Base-by-base conservation (phyloP, 305 asterid species). In the Lippia alba region DNA sequence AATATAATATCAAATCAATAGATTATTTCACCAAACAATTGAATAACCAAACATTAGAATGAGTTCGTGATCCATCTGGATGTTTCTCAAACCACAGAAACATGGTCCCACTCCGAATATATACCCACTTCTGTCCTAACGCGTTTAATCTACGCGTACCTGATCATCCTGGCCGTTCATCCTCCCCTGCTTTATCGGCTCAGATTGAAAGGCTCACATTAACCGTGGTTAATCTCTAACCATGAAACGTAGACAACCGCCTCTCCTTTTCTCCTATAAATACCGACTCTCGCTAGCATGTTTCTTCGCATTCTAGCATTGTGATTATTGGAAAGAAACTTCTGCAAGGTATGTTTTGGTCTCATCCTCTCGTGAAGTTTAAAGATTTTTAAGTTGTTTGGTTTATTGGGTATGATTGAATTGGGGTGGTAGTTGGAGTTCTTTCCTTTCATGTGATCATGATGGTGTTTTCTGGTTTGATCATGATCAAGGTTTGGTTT, bases 291-390 rank as follows among this genome's bases (percentile, higher is more conserved):
- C 9, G 8, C n/a, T 64, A 49, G 15, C 0, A 3, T 5, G 49
- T 15, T 15, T 16, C 6, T 59, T 9, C 4, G 2, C 17, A 36
- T 36, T 55, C 32, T 24, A 74, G 12, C 10, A 16, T 59, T 51
- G 20, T 1, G 14, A 10, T 15, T 45, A 18, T 15, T 14, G 8
- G 1, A 41, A 61, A 53, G 40, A 4, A 8, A 5, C 41, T 4
- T 36, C 41, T 61, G 12, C 44, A 0, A 73, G 88, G 91, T 81
- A 56, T 24, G 73, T n/a, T n/a, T n/a, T n/a, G n/a, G n/a, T n/a
- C n/a, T n/a, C n/a, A n/a, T n/a, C n/a, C n/a, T n/a, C n/a, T n/a
- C n/a, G n/a, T n/a, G n/a, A n/a, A n/a, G n/a, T n/a, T n/a, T n/a
- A n/a, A n/a, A n/a, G n/a, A n/a, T n/a, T n/a, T n/a, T n/a, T n/a